phyloP scores from a whole-genome alignment of 2,329 filamentous ascomycete genomes.

The Aureobasidium sp. region DNA sequence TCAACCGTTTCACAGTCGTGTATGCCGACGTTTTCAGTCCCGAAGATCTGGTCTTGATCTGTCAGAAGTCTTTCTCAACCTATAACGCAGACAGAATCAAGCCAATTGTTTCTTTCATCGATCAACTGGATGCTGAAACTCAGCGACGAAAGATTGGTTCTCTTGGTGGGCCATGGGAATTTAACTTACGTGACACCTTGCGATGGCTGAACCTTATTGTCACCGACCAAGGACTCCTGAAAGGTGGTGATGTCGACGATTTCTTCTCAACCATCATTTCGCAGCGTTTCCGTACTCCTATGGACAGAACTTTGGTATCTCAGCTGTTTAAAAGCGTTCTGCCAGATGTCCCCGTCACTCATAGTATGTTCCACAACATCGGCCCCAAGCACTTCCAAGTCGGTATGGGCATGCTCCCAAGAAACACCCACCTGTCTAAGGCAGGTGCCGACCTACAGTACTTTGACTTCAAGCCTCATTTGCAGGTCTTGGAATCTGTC shows the following conservation, averaged over 20 bases:
- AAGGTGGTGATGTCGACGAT: conserved; percentile 56
- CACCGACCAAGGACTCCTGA: conserved; percentile 53
- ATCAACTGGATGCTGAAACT: conserved; percentile 65
- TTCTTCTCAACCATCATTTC: conserved; percentile 76
- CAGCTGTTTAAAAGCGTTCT: conserved; percentile 63
- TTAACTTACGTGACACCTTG: conserved; percentile 84
- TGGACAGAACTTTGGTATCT: conserved; percentile 60
- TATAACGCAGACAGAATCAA: conserved; percentile 53
- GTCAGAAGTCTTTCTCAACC: conserved; percentile 64
- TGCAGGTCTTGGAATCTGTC: conserved; percentile 74
- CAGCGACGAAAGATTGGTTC: conserved; percentile 48
- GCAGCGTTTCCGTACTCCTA: conserved; percentile 73
- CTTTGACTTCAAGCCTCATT: conserved; percentile 34
- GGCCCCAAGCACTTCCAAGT: conserved; percentile 64
- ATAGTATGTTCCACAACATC: conserved; percentile 65
- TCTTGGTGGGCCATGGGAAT: conserved; percentile 79
- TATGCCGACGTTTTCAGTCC: conserved; percentile 86
- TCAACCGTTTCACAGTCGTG: conserved; percentile 96
- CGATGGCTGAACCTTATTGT: conserved; percentile 74
- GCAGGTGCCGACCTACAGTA: neutral
- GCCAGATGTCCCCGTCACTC: conserved; percentile 33
- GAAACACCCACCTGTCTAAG: conserved; percentile 39
- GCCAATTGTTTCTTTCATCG: conserved; percentile 72
- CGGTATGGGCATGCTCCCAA: conserved; percentile 63
- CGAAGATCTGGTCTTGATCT: conserved; percentile 76